A percentile compares a stretch with the other conserved stretches of the same genome.
phyloP scores from a whole-genome alignment of 495 filamentous ascomycete genomes.

The Xanthoparmelia taractica region DNA sequence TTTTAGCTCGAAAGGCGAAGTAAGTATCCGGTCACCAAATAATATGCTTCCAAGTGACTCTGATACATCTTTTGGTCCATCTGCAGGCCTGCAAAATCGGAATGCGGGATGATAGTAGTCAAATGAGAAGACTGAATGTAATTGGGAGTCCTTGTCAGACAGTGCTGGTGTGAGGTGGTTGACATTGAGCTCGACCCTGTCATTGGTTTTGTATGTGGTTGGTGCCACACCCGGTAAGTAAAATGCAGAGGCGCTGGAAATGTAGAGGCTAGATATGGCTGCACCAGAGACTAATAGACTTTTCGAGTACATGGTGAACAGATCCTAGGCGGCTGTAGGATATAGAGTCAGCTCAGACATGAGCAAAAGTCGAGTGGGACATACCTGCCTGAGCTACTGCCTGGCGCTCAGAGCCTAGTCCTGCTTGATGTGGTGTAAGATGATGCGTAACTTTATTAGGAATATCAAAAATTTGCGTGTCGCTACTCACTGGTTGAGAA shows the following conservation, averaged over 20 bases:
- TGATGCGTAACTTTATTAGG: background rate
- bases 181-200: conserved; percentile 80
- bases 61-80: conserved; percentile 59
- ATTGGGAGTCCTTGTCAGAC: conserved; percentile 61
- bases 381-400: background rate
- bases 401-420: background rate
- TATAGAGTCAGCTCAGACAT: background rate
- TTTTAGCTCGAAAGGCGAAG: conserved; percentile 77
- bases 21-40: conserved; percentile 92
- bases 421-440: background rate
- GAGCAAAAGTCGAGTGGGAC: background rate
- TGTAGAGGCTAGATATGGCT: conserved; percentile 21
- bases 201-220: conserved; percentile 71
- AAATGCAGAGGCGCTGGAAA: conserved; percentile 63
- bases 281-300: conserved; percentile 1
- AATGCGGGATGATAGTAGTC: conserved; percentile 90
- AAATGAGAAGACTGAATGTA: conserved; percentile 86
- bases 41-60: conserved; percentile 93
- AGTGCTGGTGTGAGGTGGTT: conserved; percentile 83
- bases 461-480: background rate
- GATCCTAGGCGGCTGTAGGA: background rate
- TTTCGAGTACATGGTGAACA: conserved; percentile 6
- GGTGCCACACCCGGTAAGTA: conserved; percentile 95
- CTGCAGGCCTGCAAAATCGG: conserved; percentile 74
- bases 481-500: background rate